phyloP scores from a whole-genome alignment of 805 yeast genomes.

The Wickerhamomyces hampshirensis region DNA sequence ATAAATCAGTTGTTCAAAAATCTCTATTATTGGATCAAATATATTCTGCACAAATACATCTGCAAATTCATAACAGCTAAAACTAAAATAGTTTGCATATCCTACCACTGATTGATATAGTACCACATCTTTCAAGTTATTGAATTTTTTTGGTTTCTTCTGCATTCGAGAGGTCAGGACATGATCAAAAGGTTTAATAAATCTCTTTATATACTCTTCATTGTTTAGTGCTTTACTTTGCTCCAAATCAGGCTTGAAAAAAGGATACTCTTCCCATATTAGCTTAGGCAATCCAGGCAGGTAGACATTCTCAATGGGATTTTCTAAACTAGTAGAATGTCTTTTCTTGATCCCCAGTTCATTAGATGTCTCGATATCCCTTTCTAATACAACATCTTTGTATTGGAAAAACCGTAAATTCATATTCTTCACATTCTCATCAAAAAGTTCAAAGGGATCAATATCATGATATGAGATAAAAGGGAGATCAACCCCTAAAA shows the following conservation, averaged over 20 bases:
- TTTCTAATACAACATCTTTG: constrained; percentile 18
- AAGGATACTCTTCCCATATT: constrained; percentile 23
- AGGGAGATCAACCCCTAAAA: constrained; percentile 19
- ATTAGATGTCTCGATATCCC: constrained; percentile 19
- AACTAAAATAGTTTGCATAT: constrained; percentile 11
- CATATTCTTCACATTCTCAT: constrained; percentile 6
- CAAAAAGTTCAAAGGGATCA: constrained; percentile 17
- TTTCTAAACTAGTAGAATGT: constrained; percentile 7
- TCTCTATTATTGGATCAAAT: constrained; percentile 6
- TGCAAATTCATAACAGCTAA: constrained; percentile 12
- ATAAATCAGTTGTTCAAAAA: constrained; percentile 7
- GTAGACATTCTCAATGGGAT: constrained; percentile 15
- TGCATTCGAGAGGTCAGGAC: constrained; percentile 3
- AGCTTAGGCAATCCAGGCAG: constrained; percentile 21
- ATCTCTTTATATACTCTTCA: constrained; percentile 11
- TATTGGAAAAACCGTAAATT: constrained; percentile 7
- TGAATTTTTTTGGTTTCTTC: constrained; percentile 3
- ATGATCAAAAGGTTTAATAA: constrained; percentile 12
- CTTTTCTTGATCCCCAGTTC: constrained; percentile 16
- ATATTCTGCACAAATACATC: constrained; percentile 12
- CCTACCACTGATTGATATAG: constrained; percentile 13
- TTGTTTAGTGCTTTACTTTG: constrained; percentile 14
- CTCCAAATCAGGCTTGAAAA: constrained; percentile 16
- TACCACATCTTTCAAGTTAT: constrained; percentile 9
- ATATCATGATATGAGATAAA: constrained; percentile 18